Base-by-base conservation (phyloP, 768 basidiomycete genomes). In the Trametes elegans region DNA sequence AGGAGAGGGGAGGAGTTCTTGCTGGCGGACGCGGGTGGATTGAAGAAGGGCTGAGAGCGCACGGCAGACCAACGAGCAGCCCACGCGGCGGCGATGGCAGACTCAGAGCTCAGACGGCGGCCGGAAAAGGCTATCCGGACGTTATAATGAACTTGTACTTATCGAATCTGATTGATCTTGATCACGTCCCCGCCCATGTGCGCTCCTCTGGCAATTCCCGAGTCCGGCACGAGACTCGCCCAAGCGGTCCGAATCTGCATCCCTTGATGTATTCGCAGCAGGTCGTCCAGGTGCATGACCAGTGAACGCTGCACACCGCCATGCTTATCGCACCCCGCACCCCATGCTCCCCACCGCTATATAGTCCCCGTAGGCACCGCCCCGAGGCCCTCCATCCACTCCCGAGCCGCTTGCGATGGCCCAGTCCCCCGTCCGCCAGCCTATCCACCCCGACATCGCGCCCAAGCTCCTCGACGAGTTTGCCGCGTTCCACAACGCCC, bases 401-500 rank as follows among this genome's bases (percentile, higher is more conserved):
- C 26, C n/a, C n/a, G n/a, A n/a, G n/a, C n/a, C n/a, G n/a, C n/a
- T 27, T 35, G 29, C 35, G 9, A 55, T 57, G 29, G 40, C 60
- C 38, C 60, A 60, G 23, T 51, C 49, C 43, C 54, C 49, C 38
- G 42, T 72, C 35, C 59, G 62, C 49, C 78, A 84, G 57, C 83
- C 85, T 23, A 72, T 90, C n/a, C 79, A 88, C 59, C 81, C 84
- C 10, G 79, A 80, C 1, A 72, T 88, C 57, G 66, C 83, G 16
- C 62, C 72, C 1, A 76, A 73, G 43, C 77, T 90, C 46, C 84
- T 87, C 64, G 79, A 84, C 14, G 82, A 88, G 67, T 90, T 88
- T 61, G 69, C 81, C 38, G 75, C 72, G 16, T 87, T 85, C 66
- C 84, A 88, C 66, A 82, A 81, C 59, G 63, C 69, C 19, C 62